A percentile compares a stretch with the other conserved stretches of the same genome.
Evolutionary conservation across 2,329 filamentous ascomycete species (phyloP).

Genomic region (Ophiostoma quercus): DNA sequence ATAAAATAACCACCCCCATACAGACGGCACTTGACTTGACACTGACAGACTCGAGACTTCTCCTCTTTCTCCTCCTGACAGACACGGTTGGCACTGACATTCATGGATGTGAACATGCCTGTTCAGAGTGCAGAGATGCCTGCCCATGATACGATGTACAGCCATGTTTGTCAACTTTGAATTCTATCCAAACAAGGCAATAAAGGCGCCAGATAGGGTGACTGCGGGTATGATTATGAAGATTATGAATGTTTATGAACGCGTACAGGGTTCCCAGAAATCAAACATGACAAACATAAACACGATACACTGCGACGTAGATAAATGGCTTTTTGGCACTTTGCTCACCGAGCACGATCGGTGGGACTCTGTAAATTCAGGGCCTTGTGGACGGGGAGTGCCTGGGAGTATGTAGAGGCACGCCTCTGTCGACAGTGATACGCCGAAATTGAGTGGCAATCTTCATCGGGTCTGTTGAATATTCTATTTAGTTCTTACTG

Average conservation of each 20-base stretch:
- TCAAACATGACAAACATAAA: background rate
- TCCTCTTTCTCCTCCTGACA: background rate
- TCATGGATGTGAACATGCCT: background rate
- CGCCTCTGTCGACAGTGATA: background rate
- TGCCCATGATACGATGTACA: too few relatives aligned
- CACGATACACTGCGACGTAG: background rate
- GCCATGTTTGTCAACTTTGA: background rate
- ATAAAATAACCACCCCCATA: background rate
- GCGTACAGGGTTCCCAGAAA: background rate
- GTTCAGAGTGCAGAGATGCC: too few relatives aligned
- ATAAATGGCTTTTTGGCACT: conserved; percentile 3
- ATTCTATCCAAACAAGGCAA: background rate
- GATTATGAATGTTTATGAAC: background rate
- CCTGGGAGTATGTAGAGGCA: background rate
- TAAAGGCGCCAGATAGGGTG: background rate
- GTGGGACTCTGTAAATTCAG: background rate
- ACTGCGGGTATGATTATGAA: background rate
- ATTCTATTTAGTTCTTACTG: background rate
- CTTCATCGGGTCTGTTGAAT: conserved; percentile 4
- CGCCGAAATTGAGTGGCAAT: conserved; percentile 1
- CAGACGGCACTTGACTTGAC: background rate
- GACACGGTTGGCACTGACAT: background rate
- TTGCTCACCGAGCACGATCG: conserved; percentile 5
- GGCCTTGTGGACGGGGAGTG: too few relatives aligned
- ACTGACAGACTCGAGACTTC: background rate